Evolutionary conservation across 1,284 basidiomycete genomes (phyloP), one percentile per base, ranked within the genome.

Genomic region (Vanrija sp.): DNA sequence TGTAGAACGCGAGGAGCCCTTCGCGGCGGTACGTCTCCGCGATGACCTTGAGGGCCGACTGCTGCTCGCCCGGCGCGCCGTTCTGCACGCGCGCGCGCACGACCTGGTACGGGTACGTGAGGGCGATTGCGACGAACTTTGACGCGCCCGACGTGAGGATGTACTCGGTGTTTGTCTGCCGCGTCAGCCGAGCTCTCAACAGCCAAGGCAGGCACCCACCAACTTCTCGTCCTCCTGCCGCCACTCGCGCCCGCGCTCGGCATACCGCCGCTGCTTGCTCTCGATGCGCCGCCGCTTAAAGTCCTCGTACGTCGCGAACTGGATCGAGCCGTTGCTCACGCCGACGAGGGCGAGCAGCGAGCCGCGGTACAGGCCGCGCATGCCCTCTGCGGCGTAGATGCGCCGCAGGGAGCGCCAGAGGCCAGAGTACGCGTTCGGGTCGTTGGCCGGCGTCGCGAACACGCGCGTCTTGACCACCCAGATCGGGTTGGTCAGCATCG

Each of bases 401-500:
- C 37, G 45, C 9, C 45, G n/a, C n/a, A 36, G 38, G 2, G 45
- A 53, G 49, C 91, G 79, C 81, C 84, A 85, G 49, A 94, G 78
- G 4, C 86, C 84, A n/a, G 82, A 81, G 73, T 95, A 94, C 1
- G 88, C 83, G 6, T 73, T 76, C 27, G 86, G 82, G 54, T 85
- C 82, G 53, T 82, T 80, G 22, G 81, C 73, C 6, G 77, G 79
- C 0, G 90, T 89, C 2, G 93, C 93, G 68, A 98, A 98, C 85
- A 98, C 95, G 56, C 95, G 84, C 8, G 97, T 95, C 78, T 97
- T 92, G 56, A 98, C 88, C 10, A 98, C 90, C 95, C 95, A 99
- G 65, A 98, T 85, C 0, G 96, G 96, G 75, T 99, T 99, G 10
- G 96, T 98, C 74, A 97, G 82, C 61, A 98, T 80, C 0, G 96